phyloP scores from a whole-genome alignment of 306 rosid genomes.

The Ammopiptanthus mongolicus region DNA sequence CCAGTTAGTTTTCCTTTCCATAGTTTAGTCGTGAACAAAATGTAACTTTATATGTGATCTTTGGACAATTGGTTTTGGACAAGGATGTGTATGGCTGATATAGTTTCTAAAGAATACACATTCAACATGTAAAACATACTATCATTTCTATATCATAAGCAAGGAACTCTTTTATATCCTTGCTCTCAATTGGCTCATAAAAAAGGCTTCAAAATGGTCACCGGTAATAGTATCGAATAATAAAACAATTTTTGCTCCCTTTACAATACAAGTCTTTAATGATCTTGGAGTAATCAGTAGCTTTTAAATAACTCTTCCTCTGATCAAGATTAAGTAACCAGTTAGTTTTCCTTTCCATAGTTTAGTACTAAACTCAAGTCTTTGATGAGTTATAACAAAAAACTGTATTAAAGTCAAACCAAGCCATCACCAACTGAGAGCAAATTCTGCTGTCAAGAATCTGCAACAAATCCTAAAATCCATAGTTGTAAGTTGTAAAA shows the following conservation, averaged over 20 bases:
- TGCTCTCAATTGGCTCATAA: neutral
- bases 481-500: too few relatives aligned
- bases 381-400: too few relatives aligned
- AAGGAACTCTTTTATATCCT: neutral
- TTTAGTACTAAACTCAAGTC: too few relatives aligned
- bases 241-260: neutral
- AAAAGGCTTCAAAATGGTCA: neutral
- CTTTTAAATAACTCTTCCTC: neutral
- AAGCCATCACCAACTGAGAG: too few relatives aligned
- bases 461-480: too few relatives aligned
- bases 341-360: too few relatives aligned
- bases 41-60: neutral
- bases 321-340: too few relatives aligned
- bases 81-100: too few relatives aligned
- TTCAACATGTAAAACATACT: neutral
- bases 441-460: too few relatives aligned
- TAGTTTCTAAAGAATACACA: neutral
- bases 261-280: neutral
- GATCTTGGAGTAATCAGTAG: neutral
- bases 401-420: too few relatives aligned
- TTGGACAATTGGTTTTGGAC: neutral
- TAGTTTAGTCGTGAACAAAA: neutral
- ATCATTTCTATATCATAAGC: neutral
- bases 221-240: neutral
- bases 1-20: conserved; percentile 46